phyloP scores from a whole-genome alignment of 129 eudicot genomes.

The Pulicaria dysenterica region DNA sequence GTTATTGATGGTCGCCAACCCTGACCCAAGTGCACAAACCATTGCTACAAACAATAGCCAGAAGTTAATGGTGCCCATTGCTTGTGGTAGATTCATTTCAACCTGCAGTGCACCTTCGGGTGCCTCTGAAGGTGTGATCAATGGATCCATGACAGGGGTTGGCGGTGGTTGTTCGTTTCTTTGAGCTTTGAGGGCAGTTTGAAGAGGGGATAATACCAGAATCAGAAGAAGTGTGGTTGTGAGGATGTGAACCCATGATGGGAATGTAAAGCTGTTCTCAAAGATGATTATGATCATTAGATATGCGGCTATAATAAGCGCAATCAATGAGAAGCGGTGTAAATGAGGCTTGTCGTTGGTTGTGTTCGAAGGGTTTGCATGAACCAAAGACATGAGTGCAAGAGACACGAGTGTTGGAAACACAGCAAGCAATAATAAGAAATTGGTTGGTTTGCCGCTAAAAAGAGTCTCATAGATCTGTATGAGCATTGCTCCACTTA shows the following conservation, averaged over 20 bases:
- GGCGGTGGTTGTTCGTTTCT: conserved; percentile 24
- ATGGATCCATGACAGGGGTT: conserved; percentile 25
- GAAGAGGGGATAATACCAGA: conserved; percentile 60
- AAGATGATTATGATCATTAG: conserved; percentile 59
- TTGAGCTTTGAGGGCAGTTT: conserved; percentile 50
- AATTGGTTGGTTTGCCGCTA: conserved; percentile 53
- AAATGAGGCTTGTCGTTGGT: conserved; percentile 54
- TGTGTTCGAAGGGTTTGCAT: conserved; percentile 33
- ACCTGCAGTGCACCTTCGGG: conserved; percentile 20
- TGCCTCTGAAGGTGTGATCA: conserved; percentile 31
- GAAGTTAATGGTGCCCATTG: conserved; percentile 60
- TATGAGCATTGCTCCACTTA: conserved; percentile 84
- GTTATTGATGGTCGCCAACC: conserved; percentile 83
- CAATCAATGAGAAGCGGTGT: conserved; percentile 51
- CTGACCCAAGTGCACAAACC: conserved; percentile 91
- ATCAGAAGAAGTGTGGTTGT: conserved; percentile 43
- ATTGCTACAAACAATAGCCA: conserved; percentile 79
- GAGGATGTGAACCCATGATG: conserved; percentile 47
- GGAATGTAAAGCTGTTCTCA: conserved; percentile 53
- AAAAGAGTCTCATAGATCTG: conserved; percentile 66
- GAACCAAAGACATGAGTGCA: conserved; percentile 69
- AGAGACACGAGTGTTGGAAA: conserved; percentile 59
- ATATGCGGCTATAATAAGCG: conserved; percentile 60
- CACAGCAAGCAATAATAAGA: conserved; percentile 70
- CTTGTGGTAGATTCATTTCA: conserved; percentile 59